Conservation (phyloP, 2,329 filamentous ascomycete species). For the Geoglossum cookeanum region DNA sequence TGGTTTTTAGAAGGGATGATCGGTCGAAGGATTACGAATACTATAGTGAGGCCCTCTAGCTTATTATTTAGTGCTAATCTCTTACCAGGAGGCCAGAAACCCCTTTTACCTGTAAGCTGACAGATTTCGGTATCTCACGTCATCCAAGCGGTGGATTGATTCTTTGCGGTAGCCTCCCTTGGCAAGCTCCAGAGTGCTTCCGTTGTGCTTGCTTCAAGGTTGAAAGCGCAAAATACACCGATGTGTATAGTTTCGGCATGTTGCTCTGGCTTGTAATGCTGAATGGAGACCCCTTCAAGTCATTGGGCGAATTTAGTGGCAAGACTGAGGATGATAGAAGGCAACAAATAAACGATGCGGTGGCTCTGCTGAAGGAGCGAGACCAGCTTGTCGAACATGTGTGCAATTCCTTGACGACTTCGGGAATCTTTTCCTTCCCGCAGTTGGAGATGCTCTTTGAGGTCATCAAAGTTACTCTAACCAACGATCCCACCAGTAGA, state of each 20-base stretch:
- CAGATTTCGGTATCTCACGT: constrained; percentile 8
- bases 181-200: constrained; percentile 2
- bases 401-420: constrained; percentile 8
- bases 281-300: constrained; percentile 10
- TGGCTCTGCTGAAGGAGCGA: constrained; percentile 6
- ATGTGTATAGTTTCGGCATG: constrained; percentile 11
- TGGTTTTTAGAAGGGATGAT: constrained; percentile 2
- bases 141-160: constrained; percentile 4
- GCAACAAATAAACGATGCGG: constrained; percentile 6
- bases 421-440: constrained; percentile 2
- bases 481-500: constrained; percentile 6
- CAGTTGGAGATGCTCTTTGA: constrained; percentile 10
- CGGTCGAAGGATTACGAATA: background rate
- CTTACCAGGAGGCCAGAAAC: background rate
- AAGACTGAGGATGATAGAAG: constrained; percentile 5
- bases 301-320: constrained; percentile 6
- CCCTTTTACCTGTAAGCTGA: constrained; percentile 8
- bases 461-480: constrained; percentile 8
- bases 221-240: constrained; percentile 9
- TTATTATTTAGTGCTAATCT: no score
- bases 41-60: no score
- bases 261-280: constrained; percentile 9
- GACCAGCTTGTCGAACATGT: constrained; percentile 9
- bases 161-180: no score
- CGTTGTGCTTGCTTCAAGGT: constrained; percentile 8